phyloP scores from a whole-genome alignment of 257 asterid genomes.

The Scutellaria baicalensis region DNA sequence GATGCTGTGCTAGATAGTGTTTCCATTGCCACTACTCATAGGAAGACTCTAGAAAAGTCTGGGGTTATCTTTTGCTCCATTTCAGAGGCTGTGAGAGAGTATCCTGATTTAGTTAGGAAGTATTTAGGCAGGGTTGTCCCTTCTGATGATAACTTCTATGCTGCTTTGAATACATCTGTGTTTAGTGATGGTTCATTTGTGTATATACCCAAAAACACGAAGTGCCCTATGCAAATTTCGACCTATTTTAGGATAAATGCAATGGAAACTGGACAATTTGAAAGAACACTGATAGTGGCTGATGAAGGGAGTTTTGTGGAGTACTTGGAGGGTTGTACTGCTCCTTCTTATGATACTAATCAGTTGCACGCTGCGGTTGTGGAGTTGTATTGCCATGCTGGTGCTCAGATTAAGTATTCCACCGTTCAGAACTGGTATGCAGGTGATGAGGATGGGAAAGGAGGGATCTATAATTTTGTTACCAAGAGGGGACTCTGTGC shows the following conservation, averaged over 20 bases:
- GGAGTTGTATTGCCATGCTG: constrained; percentile 74
- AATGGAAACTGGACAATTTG: constrained; percentile 95
- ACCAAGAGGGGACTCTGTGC: constrained; percentile 93
- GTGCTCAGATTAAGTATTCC: constrained; percentile 85
- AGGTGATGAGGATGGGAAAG: constrained; percentile 82
- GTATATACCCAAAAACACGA: constrained; percentile 72
- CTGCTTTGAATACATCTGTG: constrained; percentile 82
- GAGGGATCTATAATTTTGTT: constrained; percentile 86
- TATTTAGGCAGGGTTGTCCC: constrained; percentile 88
- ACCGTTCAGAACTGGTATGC: constrained; percentile 99
- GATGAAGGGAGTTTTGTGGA: constrained; percentile 93
- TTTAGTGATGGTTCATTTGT: constrained; percentile 98
- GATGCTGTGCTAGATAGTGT: constrained; percentile 95
- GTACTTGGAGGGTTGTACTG: constrained; percentile 97
- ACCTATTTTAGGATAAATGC: constrained; percentile 95
- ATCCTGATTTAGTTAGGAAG: constrained; percentile 69
- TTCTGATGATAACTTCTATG: constrained; percentile 79
- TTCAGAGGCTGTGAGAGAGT: constrained; percentile 82
- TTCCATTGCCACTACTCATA: constrained; percentile 91
- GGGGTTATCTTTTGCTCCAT: constrained; percentile 96
- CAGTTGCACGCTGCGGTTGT: constrained; percentile 95
- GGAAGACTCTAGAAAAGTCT: constrained; percentile 68
- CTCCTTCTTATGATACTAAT: constrained; percentile 87
- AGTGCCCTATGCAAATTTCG: constrained; percentile 94
- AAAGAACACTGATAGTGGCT: constrained; percentile 88